Evolutionary conservation across 2,329 filamentous ascomycete genomes (phyloP).

Genomic region (Camillea tinctor): DNA sequence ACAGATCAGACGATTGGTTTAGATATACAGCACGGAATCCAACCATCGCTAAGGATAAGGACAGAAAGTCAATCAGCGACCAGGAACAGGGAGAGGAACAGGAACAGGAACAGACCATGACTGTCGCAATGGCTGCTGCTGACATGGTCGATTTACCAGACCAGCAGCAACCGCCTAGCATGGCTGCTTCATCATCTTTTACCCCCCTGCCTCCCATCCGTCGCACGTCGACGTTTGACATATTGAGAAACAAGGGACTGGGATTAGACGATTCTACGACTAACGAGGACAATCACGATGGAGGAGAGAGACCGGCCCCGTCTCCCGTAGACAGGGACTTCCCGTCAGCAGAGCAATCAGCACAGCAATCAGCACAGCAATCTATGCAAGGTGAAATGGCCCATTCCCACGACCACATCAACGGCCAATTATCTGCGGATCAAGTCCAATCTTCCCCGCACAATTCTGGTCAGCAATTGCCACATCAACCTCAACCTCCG

Average conservation of each 20-base stretch:
- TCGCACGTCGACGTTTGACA: conserved; percentile 55
- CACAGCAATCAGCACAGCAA: too few relatives aligned
- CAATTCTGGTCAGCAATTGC: conserved; percentile 14
- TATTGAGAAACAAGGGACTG: conserved; percentile 37
- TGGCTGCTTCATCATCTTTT: conserved; percentile 44
- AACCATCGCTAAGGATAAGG: conserved; percentile 22
- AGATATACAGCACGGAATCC: conserved; percentile 29
- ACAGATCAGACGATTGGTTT: conserved; percentile 33
- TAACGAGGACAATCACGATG: too few relatives aligned
- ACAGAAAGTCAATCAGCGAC: conserved; percentile 24
- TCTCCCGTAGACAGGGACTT: conserved; percentile 27
- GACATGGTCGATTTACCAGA: conserved; percentile 19
- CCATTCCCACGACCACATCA: conserved; percentile 30
- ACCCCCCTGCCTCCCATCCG: conserved; percentile 58
- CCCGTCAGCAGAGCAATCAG: conserved; percentile 19
- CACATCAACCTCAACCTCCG: conserved; percentile 12
- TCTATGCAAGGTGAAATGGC: conserved; percentile 16
- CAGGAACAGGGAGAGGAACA: too few relatives aligned
- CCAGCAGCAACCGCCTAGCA: conserved; percentile 3
- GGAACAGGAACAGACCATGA: conserved; percentile 26
- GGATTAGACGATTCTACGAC: conserved; percentile 36
- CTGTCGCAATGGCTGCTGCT: conserved; percentile 24
- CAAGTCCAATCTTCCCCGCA: conserved; percentile 19
- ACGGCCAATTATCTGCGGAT: conserved; percentile 22
- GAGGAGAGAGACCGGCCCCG: too few relatives aligned